Percentiles rank a stretch among this genome's conserved stretches.
These are phyloP conservation scores for Axilococcus clingmanii DNA, from an alignment of 139 green algal genomes.

Conservation along the genomic window DNA sequence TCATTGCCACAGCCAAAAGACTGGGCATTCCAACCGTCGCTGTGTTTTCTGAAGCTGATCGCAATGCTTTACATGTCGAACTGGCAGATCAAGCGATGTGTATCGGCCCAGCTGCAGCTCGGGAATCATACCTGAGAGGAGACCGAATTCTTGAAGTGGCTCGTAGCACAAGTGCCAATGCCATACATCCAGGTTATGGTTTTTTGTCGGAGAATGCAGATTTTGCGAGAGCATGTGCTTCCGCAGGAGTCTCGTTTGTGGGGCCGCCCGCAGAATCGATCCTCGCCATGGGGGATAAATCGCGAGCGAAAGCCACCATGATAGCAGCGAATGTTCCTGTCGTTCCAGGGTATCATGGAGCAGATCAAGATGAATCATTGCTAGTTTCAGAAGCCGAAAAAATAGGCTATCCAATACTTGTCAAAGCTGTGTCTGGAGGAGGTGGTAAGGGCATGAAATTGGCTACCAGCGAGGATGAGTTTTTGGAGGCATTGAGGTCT, in stretches of 20 bases:
- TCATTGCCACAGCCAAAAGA: constrained; percentile 58
- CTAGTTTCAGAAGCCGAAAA: constrained; percentile 37
- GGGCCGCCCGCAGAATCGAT: constrained; percentile 62
- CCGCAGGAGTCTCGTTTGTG: constrained; percentile 55
- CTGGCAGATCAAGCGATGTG: constrained; percentile 67
- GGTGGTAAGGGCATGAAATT: constrained; percentile 92
- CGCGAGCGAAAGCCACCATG: constrained; percentile 66
- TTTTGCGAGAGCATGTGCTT: constrained; percentile 49
- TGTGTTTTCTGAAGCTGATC: constrained; percentile 72
- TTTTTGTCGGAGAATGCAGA: constrained; percentile 74
- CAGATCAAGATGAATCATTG: constrained; percentile 39
- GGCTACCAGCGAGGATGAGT: constrained; percentile 19
- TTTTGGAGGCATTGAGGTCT: constrained; percentile 35
- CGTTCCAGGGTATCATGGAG: constrained; percentile 75
- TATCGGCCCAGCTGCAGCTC: constrained; percentile 58
- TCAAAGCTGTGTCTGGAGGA: constrained; percentile 75
- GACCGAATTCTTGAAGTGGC: constrained; percentile 58
- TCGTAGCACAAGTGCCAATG: constrained; percentile 27
- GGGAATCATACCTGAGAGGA: constrained; percentile 67
- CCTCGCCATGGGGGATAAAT: constrained; percentile 59
- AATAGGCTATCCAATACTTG: constrained; percentile 72
- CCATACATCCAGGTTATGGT: constrained; percentile 80
- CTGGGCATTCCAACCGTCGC: constrained; percentile 77
- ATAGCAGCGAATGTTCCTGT: constrained; percentile 62
- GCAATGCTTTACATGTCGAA: constrained; percentile 38